Conservation (phyloP, 768 basidiomycete species). For the Crucibulum laeve region DNA sequence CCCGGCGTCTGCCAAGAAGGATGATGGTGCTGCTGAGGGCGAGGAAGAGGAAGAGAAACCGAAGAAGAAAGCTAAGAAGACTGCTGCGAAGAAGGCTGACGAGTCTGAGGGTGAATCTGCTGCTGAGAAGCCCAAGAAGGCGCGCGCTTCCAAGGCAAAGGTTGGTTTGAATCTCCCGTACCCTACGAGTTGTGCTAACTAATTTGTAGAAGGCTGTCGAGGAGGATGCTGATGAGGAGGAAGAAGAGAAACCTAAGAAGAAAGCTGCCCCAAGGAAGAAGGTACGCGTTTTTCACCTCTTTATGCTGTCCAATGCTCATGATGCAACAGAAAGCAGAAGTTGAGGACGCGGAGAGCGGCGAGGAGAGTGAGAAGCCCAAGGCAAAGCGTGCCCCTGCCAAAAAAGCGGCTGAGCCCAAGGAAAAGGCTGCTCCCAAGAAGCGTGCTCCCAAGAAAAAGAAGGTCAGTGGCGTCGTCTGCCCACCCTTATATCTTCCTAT, state of each 20-base stretch:
- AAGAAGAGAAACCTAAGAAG: constrained; percentile 51
- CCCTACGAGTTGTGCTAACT: not conserved
- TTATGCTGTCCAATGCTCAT: constrained; percentile 14
- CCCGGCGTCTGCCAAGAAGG: constrained; percentile 67
- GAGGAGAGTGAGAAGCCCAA: constrained; percentile 47
- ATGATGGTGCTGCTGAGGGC: constrained; percentile 35
- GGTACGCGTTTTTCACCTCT: constrained; percentile 16
- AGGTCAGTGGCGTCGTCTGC: constrained; percentile 13
- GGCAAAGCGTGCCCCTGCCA: constrained; percentile 34
- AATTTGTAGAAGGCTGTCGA: constrained; percentile 21
- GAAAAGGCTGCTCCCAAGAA: constrained; percentile 47
- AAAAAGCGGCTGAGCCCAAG: constrained; percentile 34
- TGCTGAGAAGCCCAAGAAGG: constrained; percentile 26
- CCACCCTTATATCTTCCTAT: constrained; percentile 1
- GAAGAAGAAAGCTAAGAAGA: constrained; percentile 41
- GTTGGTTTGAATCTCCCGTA: not conserved
- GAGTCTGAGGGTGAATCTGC: constrained; percentile 21
- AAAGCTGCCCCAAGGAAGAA: constrained; percentile 35
- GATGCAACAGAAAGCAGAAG: constrained; percentile 12
- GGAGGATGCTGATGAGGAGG: constrained; percentile 32
- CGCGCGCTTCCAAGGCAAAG: constrained; percentile 9
- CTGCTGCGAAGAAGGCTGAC: constrained; percentile 18
- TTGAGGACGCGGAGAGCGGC: constrained; percentile 22
- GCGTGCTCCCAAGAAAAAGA: constrained; percentile 39
- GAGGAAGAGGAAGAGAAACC: constrained; percentile 45